These are phyloP conservation scores for Eustoma russellianum DNA, from an alignment of 257 asterid genomes.

Conservation along the genomic window DNA sequence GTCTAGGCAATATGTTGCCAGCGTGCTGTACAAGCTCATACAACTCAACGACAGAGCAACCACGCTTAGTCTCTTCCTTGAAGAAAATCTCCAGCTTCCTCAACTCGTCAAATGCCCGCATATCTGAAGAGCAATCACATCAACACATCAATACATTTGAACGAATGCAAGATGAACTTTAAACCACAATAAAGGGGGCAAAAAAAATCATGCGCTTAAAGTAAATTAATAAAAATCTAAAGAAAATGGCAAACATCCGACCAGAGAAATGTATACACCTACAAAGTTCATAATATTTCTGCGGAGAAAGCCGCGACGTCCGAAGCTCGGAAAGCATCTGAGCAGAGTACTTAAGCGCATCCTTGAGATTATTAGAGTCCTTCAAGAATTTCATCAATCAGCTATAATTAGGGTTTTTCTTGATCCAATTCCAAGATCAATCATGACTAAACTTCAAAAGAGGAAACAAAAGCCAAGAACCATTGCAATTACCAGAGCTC, in stretches of 20 bases:
- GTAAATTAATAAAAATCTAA: neutral
- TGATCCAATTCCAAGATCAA: conserved; percentile 3
- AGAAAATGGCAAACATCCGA: conserved; percentile 4
- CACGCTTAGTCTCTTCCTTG: conserved; percentile 78
- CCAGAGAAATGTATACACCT: conserved; percentile 29
- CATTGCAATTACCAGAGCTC: conserved; percentile 58
- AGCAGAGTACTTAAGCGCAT: conserved; percentile 90
- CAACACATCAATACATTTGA: neutral
- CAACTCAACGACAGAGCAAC: conserved; percentile 93
- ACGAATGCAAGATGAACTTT: neutral
- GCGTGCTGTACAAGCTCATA: conserved; percentile 99
- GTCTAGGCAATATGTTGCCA: conserved; percentile 93
- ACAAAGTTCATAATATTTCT: conserved; percentile 94
- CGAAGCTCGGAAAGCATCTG: conserved; percentile 99
- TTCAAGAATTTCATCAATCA: conserved; percentile 18
- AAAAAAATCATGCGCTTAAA: neutral
- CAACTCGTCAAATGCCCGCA: conserved; percentile 97
- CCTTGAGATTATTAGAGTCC: conserved; percentile 95
- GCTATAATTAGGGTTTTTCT: conserved; percentile 32
- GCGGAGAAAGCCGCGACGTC: conserved; percentile 96
- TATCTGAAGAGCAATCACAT: conserved; percentile 42
- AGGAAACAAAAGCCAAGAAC: neutral
- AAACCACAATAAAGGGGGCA: neutral
- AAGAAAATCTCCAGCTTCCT: conserved; percentile 89
- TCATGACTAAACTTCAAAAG: too few species aligned